Conservation (phyloP, 352 stramenopile genomes). For the Blastocystis sp. region DNA sequence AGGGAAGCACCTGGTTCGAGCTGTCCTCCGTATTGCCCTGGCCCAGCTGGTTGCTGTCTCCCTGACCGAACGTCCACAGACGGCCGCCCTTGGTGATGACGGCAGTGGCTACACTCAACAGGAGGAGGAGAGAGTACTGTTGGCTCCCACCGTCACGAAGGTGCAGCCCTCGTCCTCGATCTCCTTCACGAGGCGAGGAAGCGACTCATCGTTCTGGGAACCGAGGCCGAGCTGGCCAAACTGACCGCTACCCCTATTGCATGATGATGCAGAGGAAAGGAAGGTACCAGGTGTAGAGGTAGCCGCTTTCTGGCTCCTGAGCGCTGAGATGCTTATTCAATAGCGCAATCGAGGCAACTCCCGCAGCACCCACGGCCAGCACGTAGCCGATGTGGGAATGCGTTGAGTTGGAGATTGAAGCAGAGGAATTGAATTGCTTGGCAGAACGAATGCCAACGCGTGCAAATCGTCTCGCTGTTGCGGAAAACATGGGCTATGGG, state of each 20-base stretch:
- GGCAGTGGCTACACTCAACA: constrained; percentile 32
- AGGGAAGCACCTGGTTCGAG: constrained; percentile 40
- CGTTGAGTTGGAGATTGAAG: too few relatives aligned
- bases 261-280: not conserved
- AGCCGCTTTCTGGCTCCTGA: constrained; percentile 10
- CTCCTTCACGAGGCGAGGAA: constrained; percentile 46
- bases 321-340: constrained; percentile 3
- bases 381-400: not conserved
- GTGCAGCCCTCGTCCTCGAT: constrained; percentile 25
- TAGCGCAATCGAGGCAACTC: not conserved
- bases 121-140: not conserved
- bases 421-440: too few relatives aligned
- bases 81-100: constrained; percentile 32
- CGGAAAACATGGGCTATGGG: too few relatives aligned
- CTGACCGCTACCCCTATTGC: constrained; percentile 19
- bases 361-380: not conserved
- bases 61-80: constrained; percentile 62
- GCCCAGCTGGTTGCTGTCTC: constrained; percentile 48
- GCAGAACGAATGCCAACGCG: too few relatives aligned
- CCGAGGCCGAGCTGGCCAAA: constrained; percentile 58
- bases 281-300: constrained; percentile 17
- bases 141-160: constrained; percentile 33
- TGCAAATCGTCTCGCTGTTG: too few relatives aligned
- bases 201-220: constrained; percentile 37
- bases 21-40: constrained; percentile 27